Evolutionary conservation across 495 filamentous ascomycete species (phyloP).

Genomic region (Penicillium daleae): DNA sequence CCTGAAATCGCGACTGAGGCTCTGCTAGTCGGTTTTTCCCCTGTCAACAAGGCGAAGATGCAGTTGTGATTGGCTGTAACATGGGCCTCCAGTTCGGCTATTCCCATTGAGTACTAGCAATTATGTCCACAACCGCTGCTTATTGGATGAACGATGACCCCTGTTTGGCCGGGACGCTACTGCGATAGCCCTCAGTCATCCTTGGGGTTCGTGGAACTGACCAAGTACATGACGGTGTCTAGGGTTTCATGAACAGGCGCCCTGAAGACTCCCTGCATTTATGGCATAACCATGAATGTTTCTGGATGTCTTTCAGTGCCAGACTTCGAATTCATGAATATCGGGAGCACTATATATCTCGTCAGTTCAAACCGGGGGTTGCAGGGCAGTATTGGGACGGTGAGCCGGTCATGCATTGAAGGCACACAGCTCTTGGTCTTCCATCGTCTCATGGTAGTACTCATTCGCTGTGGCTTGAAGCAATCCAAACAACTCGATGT

Average conservation of each 20-base stretch:
- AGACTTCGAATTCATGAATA: not conserved
- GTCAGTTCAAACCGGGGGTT: too few species aligned
- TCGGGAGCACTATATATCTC: not conserved
- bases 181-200: not conserved
- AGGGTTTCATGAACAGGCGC: not conserved
- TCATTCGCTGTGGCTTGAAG: too few species aligned
- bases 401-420: too few species aligned
- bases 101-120: not conserved
- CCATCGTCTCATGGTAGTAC: too few species aligned
- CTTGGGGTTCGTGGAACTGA: not conserved
- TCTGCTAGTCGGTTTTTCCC: not conserved
- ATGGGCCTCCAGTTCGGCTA: not conserved
- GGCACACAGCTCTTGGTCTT: too few species aligned
- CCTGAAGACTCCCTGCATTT: not conserved
- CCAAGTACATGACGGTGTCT: not conserved
- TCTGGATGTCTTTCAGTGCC: not conserved
- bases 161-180: not conserved
- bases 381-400: too few species aligned
- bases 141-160: not conserved
- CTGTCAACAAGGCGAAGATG: not conserved
- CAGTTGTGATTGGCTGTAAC: not conserved
- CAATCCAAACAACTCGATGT: too few species aligned
- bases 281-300: not conserved
- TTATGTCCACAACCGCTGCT: not conserved
- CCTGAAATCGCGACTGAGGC: not conserved